Evolutionary conservation across 1,284 basidiomycete species (phyloP), one percentile per base, ranked within the genome.

Genomic region (Apiotrichum siamense): DNA sequence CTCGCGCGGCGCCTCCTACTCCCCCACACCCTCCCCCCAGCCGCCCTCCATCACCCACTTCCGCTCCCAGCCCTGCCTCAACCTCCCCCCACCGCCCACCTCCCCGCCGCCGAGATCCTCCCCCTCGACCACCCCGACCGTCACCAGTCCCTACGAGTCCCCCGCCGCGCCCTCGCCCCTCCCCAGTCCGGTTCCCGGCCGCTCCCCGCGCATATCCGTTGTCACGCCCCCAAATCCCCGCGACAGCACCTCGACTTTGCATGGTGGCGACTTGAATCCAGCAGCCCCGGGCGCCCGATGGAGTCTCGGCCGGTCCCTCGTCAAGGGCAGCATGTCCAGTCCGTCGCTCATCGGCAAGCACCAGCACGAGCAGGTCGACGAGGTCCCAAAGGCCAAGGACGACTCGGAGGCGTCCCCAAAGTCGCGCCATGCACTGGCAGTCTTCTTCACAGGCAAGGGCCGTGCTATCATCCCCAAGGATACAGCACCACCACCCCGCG

Each of bases 341-440:
- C 46, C 37, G 13, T 29, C 37, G 17, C 38, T 47, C n/a, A 21
- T 29, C 3, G 12, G 37, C 38, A 47, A 47, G 29, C 29, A 40
- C 11, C 39, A 26, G 29, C 29, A 47, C 13, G 46, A 45, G 35
- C 25, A 17, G 6, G 25, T 37, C 6, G 25, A 17, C 6, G 9
- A 37, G 17, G 13, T 33, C 4, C 46, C 21, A 5, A 32, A 31
- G 24, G 37, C 46, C 25, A 32, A 32, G 13, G 47, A 48, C 17
- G 47, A 48, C 32, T 23, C 47, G 5, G 47, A 48, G 9, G 32
- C 32, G 5, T 17, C 39, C 13, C 35, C 26, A 24, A 48, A 48
- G 33, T 37, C 38, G 13, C 29, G 47, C 3, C 39, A 41, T 23
- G 35, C 47, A 2, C 32, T 48, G 12, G 39, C 47, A 4, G 26